These are phyloP conservation scores for Yarrowia phangngaensis DNA, from an alignment of 805 yeast genomes.

Conservation along the genomic window DNA sequence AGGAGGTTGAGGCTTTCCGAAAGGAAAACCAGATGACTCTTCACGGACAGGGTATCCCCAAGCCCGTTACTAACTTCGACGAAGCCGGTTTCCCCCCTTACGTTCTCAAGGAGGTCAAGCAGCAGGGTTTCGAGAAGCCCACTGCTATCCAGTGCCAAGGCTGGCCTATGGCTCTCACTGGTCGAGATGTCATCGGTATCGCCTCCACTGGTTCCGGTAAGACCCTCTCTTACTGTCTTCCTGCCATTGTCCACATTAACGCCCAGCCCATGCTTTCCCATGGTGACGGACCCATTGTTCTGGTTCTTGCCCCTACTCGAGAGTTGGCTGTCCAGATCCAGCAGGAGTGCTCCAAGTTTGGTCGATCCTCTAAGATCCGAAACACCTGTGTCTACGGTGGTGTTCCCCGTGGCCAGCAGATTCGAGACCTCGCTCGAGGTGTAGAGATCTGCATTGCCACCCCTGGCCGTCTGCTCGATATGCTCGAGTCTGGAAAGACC, in stretches of 20 bases:
- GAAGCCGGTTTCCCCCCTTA: conserved; percentile 98
- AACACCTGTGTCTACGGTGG: conserved; percentile 97
- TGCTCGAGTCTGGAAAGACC: conserved; percentile 93
- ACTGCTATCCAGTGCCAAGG: conserved; percentile 99
- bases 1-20: conserved; percentile 73
- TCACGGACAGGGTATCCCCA: conserved; percentile 80
- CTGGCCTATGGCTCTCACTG: conserved; percentile 99
- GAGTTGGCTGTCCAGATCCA: conserved; percentile 98
- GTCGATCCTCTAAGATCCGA: conserved; percentile 86
- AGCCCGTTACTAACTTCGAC: conserved; percentile 87
- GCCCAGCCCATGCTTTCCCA: conserved; percentile 91
- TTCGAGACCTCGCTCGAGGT: conserved; percentile 93
- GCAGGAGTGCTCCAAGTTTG: conserved; percentile 92
- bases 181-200: conserved; percentile 98
- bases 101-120: conserved; percentile 81
- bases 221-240: conserved; percentile 94
- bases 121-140: conserved; percentile 89
- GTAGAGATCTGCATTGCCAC: conserved; percentile 96
- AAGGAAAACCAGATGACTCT: conserved; percentile 80
- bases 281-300: conserved; percentile 96
- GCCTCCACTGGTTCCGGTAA: conserved; percentile 99
- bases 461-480: conserved; percentile 97
- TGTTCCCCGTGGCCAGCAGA: conserved; percentile 97
- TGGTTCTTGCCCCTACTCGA: conserved; percentile 97
- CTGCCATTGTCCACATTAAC: conserved; percentile 94